phyloP scores from a whole-genome alignment of 176 grass and related monocot species.

The Aegilops longissima region DNA sequence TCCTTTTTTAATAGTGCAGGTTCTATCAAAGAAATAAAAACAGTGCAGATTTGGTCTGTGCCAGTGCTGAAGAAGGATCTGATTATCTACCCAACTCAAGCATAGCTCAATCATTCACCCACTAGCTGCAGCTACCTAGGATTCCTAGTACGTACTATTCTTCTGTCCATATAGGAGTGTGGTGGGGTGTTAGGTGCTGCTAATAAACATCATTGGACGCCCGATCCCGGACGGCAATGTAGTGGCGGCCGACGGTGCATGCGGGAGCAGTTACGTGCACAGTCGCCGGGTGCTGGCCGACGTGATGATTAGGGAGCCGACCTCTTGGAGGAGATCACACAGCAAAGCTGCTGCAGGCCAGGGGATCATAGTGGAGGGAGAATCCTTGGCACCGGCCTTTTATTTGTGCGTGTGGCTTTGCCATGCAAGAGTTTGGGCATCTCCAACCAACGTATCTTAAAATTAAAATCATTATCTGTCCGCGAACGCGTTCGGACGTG shows the following conservation, averaged over 20 bases:
- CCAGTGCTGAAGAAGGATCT: neutral
- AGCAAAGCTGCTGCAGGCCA: no score
- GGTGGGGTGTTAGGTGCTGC: slow-evolving; percentile 10
- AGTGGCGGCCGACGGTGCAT: slow-evolving; percentile 3
- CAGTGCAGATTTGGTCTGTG: neutral
- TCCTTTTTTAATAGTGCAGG: no score
- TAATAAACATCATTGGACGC: neutral
- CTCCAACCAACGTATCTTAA: no score
- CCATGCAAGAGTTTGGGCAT: slow-evolving; percentile 40
- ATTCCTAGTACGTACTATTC: neutral
- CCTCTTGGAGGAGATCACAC: no score
- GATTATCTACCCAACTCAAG: neutral
- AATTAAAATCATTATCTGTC: no score
- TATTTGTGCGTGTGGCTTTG: neutral
- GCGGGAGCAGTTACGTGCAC: no score
- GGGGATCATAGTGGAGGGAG: slow-evolving; percentile 1
- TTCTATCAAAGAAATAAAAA: no score
- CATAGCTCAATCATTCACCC: neutral
- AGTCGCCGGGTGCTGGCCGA: neutral
- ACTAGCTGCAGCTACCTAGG: neutral
- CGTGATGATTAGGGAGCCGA: slow-evolving; percentile 7
- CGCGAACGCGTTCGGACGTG: no score
- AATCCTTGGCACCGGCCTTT: neutral
- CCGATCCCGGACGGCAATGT: slow-evolving; percentile 25
- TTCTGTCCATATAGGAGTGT: neutral